phyloP scores from a whole-genome alignment of 179 eudicot genomes.

The Actinidia chinensis region DNA sequence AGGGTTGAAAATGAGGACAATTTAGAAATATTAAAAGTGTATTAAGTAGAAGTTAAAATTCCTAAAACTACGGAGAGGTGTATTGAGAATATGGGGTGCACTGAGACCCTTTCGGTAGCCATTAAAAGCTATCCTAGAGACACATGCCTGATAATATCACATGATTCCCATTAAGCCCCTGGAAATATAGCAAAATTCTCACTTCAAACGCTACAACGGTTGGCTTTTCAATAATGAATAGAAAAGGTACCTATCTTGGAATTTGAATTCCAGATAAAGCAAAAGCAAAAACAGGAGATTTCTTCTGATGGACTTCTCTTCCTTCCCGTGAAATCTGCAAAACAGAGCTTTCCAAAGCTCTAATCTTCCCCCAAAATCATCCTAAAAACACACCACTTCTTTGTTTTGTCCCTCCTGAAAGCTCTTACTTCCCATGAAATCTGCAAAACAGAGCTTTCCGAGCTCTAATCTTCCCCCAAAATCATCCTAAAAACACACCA shows the following conservation, averaged over 20 bases:
- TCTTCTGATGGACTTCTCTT: constrained; percentile 11
- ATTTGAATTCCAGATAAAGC: constrained; percentile 29
- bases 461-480: constrained; percentile 1
- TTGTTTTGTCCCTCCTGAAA: neutral
- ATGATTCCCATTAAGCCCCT: neutral
- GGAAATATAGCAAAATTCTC: neutral
- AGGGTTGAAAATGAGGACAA: too few relatives aligned
- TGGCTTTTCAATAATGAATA: constrained; percentile 1
- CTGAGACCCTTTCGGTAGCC: too few relatives aligned
- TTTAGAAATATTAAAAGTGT: too few relatives aligned
- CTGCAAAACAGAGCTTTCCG: constrained; percentile 4
- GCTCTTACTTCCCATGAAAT: constrained; percentile 9
- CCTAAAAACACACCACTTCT: neutral
- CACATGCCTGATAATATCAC: too few relatives aligned
- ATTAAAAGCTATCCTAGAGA: too few relatives aligned
- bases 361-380: constrained; percentile 8
- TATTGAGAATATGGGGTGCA: too few relatives aligned
- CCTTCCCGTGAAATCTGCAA: constrained; percentile 2
- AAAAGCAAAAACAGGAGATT: constrained; percentile 20
- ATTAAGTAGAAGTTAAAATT: too few relatives aligned
- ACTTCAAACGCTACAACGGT: constrained; percentile 20
- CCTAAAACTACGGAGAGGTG: too few relatives aligned
- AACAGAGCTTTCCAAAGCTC: constrained; percentile 5
- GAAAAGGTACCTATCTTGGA: constrained; percentile 6
- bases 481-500: neutral